phyloP scores from a whole-genome alignment of 371 early-diverging fungal genomes.

The Rhizopus arrhizus region DNA sequence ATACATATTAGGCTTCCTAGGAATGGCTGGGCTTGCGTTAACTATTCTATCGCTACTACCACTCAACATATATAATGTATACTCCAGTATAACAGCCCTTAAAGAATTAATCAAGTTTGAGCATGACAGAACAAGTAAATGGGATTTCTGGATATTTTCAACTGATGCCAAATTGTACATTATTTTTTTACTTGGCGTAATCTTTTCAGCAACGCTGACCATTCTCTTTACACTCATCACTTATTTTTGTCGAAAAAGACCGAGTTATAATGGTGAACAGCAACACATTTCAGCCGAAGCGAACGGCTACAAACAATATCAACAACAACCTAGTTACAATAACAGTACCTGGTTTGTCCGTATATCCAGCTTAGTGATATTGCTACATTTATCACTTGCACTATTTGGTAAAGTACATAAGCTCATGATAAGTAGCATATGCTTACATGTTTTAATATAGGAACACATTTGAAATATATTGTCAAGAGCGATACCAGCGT shows the following conservation, averaged over 20 bases:
- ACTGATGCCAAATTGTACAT: conserved; percentile 13
- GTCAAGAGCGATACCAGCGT: conserved; percentile 9
- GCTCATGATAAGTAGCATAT: background rate
- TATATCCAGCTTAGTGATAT: conserved; percentile 11
- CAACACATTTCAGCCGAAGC: conserved; percentile 4
- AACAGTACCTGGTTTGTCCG: conserved; percentile 28
- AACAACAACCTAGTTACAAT: background rate
- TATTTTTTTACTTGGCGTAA: conserved; percentile 16
- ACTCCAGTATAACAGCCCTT: conserved; percentile 10
- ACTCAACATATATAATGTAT: conserved; percentile 27
- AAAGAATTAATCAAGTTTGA: conserved; percentile 17
- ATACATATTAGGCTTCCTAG: conserved; percentile 24
- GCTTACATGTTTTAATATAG: conserved; percentile 6
- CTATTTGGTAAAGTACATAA: conserved; percentile 19
- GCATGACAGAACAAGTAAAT: conserved; percentile 11
- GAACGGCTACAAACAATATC: conserved; percentile 4
- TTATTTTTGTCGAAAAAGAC: conserved; percentile 12
- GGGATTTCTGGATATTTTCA: conserved; percentile 4
- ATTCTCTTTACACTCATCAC: conserved; percentile 17
- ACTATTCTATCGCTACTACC: conserved; percentile 28
- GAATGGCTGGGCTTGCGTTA: conserved; percentile 29
- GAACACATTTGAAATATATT: conserved; percentile 26
- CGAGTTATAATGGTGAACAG: background rate
- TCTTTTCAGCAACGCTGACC: conserved; percentile 13
- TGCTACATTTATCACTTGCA: conserved; percentile 22